phyloP scores from a whole-genome alignment of 768 basidiomycete genomes.

The Rhizopogon vulgaris region DNA sequence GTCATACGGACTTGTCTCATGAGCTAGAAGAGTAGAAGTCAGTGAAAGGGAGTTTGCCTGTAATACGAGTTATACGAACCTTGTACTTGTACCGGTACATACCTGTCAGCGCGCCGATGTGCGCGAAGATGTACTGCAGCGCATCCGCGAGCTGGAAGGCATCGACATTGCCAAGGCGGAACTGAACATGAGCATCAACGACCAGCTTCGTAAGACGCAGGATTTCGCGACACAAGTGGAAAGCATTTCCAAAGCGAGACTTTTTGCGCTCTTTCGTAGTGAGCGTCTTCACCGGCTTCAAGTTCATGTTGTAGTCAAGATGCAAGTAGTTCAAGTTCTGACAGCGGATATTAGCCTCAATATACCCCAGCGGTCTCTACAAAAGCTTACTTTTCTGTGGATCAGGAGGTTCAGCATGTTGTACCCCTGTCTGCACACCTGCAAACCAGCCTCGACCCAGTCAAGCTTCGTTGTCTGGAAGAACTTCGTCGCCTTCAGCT shows the following conservation, averaged over 20 bases:
- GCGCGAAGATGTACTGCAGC: slow-evolving; percentile 94
- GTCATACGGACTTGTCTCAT: slow-evolving; percentile 99
- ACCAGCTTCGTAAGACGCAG: slow-evolving; percentile 96
- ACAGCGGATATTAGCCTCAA: not conserved
- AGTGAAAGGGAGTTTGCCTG: not conserved
- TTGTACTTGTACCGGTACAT: slow-evolving; percentile 99
- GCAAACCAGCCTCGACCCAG: slow-evolving; percentile 98
- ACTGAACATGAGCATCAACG: slow-evolving; percentile 98
- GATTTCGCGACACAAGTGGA: slow-evolving; percentile 97
- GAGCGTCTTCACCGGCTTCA: slow-evolving; percentile 95
- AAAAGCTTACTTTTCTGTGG: slow-evolving; percentile 76
- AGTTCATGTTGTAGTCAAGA: slow-evolving; percentile 96
- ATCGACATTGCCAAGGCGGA: slow-evolving; percentile 96
- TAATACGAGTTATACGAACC: slow-evolving; percentile 32
- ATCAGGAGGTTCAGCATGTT: slow-evolving; percentile 99
- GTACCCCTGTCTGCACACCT: slow-evolving; percentile 98
- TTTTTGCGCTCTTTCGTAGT: slow-evolving; percentile 99
- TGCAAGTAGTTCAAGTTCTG: slow-evolving; percentile 92
- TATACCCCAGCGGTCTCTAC: not conserved
- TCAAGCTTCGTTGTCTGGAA: slow-evolving; percentile 98
- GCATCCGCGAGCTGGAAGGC: slow-evolving; percentile 99
- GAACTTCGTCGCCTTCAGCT: slow-evolving; percentile 97
- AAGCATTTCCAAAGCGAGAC: slow-evolving; percentile 99
- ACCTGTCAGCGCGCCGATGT: slow-evolving; percentile 96
- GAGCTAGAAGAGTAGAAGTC: slow-evolving; percentile 40